A percentile compares a stretch with the other conserved stretches of the same genome.
Evolutionary conservation across 23 red algal genomes (phyloP).

Genomic region (Cyanidium caldarium): DNA sequence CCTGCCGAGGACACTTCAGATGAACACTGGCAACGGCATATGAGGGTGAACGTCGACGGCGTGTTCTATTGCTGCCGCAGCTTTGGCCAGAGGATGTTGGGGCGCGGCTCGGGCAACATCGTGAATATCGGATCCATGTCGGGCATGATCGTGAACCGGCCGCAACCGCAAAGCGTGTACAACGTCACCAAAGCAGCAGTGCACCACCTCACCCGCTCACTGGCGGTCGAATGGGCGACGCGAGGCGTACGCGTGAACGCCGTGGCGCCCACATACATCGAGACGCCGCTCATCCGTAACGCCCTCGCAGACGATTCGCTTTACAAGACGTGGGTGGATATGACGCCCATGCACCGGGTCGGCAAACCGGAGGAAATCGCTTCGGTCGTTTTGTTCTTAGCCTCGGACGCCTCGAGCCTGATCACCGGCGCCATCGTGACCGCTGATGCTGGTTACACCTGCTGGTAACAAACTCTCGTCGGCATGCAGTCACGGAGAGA

Average conservation of each 20-base stretch:
- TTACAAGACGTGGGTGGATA: slow-evolving; percentile 6
- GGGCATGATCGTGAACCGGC: slow-evolving; percentile 21
- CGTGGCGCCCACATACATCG: slow-evolving; percentile 35
- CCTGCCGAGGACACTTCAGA: neutral
- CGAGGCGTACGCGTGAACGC: slow-evolving; percentile 35
- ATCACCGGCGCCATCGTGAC: slow-evolving; percentile 23
- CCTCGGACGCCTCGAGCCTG: slow-evolving; percentile 17
- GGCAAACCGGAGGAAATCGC: slow-evolving; percentile 24
- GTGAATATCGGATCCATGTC: slow-evolving; percentile 46
- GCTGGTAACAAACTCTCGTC: neutral
- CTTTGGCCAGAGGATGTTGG: slow-evolving; percentile 15
- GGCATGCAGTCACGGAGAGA: too few species aligned
- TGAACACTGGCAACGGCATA: slow-evolving; percentile 5
- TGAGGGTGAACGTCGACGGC: neutral
- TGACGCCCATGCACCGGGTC: slow-evolving; percentile 30
- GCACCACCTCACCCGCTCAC: slow-evolving; percentile 10
- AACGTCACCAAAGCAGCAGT: slow-evolving; percentile 35
- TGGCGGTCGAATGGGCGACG: slow-evolving; percentile 35
- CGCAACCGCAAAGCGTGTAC: slow-evolving; percentile 21
- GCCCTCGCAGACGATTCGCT: slow-evolving; percentile 6
- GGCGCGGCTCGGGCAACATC: slow-evolving; percentile 22
- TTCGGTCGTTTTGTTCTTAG: slow-evolving; percentile 23
- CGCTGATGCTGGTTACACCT: slow-evolving; percentile 19
- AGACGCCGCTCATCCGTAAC: slow-evolving; percentile 26
- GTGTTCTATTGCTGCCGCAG: slow-evolving; percentile 6